Percentiles rank a stretch among this genome's conserved stretches.
Evolutionary conservation across 2,329 filamentous ascomycete species (phyloP).

Genomic region (Akanthomyces muscarius): DNA sequence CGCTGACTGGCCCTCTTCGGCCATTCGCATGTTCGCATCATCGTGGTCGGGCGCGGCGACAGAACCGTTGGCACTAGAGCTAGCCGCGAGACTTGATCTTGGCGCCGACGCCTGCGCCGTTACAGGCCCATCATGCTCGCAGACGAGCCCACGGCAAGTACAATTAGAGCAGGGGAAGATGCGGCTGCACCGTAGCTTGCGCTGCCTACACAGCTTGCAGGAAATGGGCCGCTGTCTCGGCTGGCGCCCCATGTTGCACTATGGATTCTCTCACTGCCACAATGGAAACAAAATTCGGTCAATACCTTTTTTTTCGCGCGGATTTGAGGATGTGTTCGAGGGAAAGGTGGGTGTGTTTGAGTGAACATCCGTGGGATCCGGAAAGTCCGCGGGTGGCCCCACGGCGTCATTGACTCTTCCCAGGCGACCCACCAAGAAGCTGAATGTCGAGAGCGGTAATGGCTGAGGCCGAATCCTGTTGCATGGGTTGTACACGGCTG

Average conservation of each 20-base stretch:
- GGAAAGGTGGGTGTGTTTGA: slow-evolving; percentile 15
- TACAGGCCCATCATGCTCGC: slow-evolving; percentile 20
- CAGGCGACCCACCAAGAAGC: slow-evolving; percentile 6
- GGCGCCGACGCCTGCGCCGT: slow-evolving; percentile 4
- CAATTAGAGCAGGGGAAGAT: slow-evolving; percentile 36
- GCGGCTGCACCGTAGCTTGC: slow-evolving; percentile 35
- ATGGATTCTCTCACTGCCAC: slow-evolving; percentile 12
- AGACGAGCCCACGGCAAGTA: slow-evolving; percentile 32
- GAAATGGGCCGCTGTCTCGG: slow-evolving; percentile 34
- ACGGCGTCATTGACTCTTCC: neutral
- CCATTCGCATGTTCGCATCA: slow-evolving; percentile 2
- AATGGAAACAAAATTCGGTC: slow-evolving; percentile 6
- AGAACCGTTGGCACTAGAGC: neutral
- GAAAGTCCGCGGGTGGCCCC: slow-evolving; percentile 16
- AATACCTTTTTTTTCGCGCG: slow-evolving; percentile 5
- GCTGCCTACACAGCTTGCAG: slow-evolving; percentile 32
- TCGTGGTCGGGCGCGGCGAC: neutral
- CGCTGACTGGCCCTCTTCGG: slow-evolving; percentile 1
- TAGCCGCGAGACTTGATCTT: slow-evolving; percentile 12
- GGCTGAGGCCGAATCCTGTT: neutral
- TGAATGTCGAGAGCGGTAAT: neutral
- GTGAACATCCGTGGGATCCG: slow-evolving; percentile 15
- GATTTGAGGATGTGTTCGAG: slow-evolving; percentile 9
- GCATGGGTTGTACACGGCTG: too few species aligned
- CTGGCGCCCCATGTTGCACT: slow-evolving; percentile 25